Conservation (phyloP, 2,329 filamentous ascomycete genomes). For the Pseudogymnoascus sp. region DNA sequence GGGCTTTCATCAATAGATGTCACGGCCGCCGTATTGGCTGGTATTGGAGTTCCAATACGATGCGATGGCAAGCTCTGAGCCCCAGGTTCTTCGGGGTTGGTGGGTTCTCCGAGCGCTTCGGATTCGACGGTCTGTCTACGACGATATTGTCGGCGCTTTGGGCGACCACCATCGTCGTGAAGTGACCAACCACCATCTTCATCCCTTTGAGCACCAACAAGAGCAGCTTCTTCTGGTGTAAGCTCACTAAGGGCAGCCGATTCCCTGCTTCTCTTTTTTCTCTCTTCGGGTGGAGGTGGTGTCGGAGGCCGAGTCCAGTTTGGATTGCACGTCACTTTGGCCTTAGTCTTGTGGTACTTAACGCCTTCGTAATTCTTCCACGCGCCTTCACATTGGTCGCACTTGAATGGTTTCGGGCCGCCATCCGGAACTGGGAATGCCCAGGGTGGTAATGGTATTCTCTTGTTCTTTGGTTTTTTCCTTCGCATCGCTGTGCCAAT, state of each 20-base stretch:
- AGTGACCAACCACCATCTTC: conserved; percentile 20
- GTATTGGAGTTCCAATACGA: not conserved
- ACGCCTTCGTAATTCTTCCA: conserved; percentile 29
- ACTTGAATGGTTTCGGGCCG: conserved; percentile 24
- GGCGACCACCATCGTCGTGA: conserved; percentile 17
- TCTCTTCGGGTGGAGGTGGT: conserved; percentile 10
- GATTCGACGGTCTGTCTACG: not conserved
- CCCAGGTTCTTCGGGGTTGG: not conserved
- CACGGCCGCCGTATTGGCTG: not conserved
- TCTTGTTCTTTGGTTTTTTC: conserved; percentile 13
- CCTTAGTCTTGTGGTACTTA: conserved; percentile 27
- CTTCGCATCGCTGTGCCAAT: conserved; percentile 20
- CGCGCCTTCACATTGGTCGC: conserved; percentile 22
- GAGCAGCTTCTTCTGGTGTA: conserved; percentile 8
- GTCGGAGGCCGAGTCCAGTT: conserved; percentile 16
- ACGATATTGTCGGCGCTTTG: conserved; percentile 2
- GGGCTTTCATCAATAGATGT: not conserved
- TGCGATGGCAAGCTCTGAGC: not conserved
- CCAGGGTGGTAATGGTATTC: not conserved
- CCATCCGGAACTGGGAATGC: conserved; percentile 10
- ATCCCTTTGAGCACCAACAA: not conserved
- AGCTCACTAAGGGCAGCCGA: not conserved
- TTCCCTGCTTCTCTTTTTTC: conserved; percentile 6
- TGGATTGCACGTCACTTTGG: conserved; percentile 28
- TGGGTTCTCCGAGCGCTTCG: not conserved